Evolutionary conservation across 139 green algal genomes (phyloP).

Genomic region (Tetradesmus lagerheimii): DNA sequence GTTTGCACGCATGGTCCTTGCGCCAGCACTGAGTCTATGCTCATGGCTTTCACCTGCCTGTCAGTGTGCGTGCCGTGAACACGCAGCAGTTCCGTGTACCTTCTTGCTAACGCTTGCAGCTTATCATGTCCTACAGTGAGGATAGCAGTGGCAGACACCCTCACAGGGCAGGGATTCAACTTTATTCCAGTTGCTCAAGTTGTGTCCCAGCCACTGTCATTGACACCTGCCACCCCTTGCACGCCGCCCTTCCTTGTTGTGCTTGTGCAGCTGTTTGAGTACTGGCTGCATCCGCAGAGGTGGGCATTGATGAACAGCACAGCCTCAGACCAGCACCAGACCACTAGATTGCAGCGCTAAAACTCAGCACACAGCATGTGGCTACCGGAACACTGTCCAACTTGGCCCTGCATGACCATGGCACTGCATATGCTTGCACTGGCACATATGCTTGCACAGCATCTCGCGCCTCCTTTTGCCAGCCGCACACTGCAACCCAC

Average conservation of each 20-base stretch:
- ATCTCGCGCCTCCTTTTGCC: too few species aligned
- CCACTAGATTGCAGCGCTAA: too few species aligned
- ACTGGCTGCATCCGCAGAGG: constrained; percentile 91
- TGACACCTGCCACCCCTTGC: background rate
- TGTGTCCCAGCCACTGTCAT: background rate
- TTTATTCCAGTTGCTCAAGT: too few species aligned
- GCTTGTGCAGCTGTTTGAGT: constrained; percentile 79
- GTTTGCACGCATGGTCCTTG: background rate
- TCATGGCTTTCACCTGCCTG: background rate
- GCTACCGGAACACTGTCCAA: background rate
- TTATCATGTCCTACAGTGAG: too few species aligned
- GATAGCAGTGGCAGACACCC: too few species aligned
- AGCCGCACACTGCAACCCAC: too few species aligned
- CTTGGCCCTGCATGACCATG: background rate
- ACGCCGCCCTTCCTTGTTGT: background rate
- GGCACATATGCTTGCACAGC: background rate
- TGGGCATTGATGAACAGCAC: background rate
- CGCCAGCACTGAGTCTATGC: background rate
- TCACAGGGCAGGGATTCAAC: too few species aligned
- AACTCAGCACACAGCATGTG: background rate
- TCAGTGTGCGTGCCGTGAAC: background rate
- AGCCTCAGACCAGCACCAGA: background rate
- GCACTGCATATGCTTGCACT: background rate
- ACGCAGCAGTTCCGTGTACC: background rate
- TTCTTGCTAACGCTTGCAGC: too few species aligned